Conservation (phyloP, 2,329 filamentous ascomycete species). For the Escovopsis sp. region DNA sequence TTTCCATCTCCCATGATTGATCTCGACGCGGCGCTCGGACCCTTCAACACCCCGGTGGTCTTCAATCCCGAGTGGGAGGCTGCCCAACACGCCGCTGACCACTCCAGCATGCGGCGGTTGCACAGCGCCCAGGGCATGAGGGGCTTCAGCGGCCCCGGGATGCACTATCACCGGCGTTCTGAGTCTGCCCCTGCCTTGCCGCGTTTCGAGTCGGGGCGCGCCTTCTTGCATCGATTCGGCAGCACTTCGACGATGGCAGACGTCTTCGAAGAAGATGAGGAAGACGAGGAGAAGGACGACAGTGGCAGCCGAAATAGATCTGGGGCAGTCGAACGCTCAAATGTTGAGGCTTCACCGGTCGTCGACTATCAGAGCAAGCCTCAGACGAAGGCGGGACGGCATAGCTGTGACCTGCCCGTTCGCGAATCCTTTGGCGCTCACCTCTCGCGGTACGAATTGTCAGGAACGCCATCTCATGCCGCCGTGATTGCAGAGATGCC, state of each 20-base stretch:
- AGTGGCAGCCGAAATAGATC: slow-evolving; percentile 15
- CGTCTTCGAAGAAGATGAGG: slow-evolving; percentile 75
- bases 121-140: slow-evolving; percentile 64
- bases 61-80: slow-evolving; percentile 52
- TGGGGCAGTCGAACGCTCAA: slow-evolving; percentile 37
- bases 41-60: slow-evolving; percentile 67
- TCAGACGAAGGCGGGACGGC: slow-evolving; percentile 22
- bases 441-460: slow-evolving; percentile 32
- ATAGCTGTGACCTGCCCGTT: slow-evolving; percentile 31
- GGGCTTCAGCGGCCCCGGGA: slow-evolving; percentile 52
- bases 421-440: slow-evolving; percentile 14
- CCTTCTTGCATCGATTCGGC: slow-evolving; percentile 46
- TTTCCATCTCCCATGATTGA: slow-evolving; percentile 72
- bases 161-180: slow-evolving; percentile 63
- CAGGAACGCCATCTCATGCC: slow-evolving; percentile 35
- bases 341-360: slow-evolving; percentile 20
- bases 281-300: slow-evolving; percentile 36
- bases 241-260: slow-evolving; percentile 68
- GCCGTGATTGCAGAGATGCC: slow-evolving; percentile 35
- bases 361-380: slow-evolving; percentile 9
- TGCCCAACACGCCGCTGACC: slow-evolving; percentile 42
- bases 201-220: slow-evolving; percentile 50
- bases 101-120: slow-evolving; percentile 47
- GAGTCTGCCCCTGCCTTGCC: slow-evolving; percentile 70
- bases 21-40: slow-evolving; percentile 80